phyloP scores from a whole-genome alignment of 1,284 basidiomycete species.

The Ganoderma leucocontextum region DNA sequence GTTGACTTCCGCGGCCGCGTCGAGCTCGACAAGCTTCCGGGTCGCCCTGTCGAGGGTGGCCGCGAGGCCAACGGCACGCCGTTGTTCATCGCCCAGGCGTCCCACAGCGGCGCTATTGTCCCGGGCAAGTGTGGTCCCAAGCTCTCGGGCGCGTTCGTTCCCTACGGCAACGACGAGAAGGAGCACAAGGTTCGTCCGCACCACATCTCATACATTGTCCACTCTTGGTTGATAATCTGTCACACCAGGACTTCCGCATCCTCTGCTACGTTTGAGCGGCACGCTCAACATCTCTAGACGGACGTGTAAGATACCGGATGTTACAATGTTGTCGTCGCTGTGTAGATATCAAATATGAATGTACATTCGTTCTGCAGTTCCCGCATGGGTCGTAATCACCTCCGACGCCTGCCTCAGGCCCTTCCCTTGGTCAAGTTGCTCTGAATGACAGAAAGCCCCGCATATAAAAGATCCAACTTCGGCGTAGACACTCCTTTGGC shows the following conservation, averaged over 20 bases:
- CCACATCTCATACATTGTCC: not conserved
- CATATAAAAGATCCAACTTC: constrained; percentile 37
- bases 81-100: constrained; percentile 68
- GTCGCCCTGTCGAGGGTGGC: constrained; percentile 71
- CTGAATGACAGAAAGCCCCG: constrained; percentile 38
- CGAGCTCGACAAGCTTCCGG: constrained; percentile 51
- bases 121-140: constrained; percentile 71
- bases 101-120: constrained; percentile 57
- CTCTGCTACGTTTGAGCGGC: constrained; percentile 47
- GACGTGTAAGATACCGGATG: constrained; percentile 9
- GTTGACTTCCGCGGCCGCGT: constrained; percentile 56
- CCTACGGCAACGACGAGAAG: constrained; percentile 59
- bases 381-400: too few species aligned
- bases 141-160: constrained; percentile 63
- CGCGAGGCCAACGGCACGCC: constrained; percentile 66
- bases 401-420: not conserved
- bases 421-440: constrained; percentile 25
- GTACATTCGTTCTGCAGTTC: not conserved
- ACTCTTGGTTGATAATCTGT: not conserved
- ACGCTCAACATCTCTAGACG: not conserved
- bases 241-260: constrained; percentile 50
- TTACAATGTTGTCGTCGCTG: not conserved
- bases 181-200: constrained; percentile 48
- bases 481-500: constrained; percentile 47
- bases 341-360: not conserved